Base-by-base conservation (phyloP, 2,329 filamentous ascomycete genomes). In the Monilinia aucupariae region DNA sequence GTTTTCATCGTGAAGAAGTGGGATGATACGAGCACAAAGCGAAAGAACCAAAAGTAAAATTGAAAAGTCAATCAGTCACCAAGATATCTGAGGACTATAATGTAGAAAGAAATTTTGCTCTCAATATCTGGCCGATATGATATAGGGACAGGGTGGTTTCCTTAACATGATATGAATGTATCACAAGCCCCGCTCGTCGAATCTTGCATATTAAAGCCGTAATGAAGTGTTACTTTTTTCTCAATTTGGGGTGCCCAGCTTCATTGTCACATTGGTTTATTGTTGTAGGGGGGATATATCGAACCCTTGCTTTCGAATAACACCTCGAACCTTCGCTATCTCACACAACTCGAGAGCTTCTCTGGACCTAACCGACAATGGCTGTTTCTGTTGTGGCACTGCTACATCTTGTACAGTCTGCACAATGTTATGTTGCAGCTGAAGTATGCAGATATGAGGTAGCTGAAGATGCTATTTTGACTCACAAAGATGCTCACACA, bases 191-290 rank as follows among this genome's bases (percentile, higher is more conserved):
- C 41, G 3, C 30, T 47, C 13, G 47, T n/a, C n/a, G 30, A n/a
- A 13, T 20, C 13, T 34, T 37, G 54, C 41, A 58, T 45, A 58
- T 13, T 7, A 37, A 45, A 12, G 30, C 41, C 30, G 54, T 58
- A 47, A 58, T 58, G 41, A 47, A 48, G 20, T 58, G 54, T 25
- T n/a, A 58, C 30, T 22, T 4, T 8, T 27, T 58, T 30, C 54
- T 56, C 41, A 34, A 43, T 37, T 25, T 3, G 4, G 7, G 12
- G 30, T 41, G 15, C 27, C 1, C n/a, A 20, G n/a, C 15, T 32
- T 39, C 10, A 22, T 30, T 30, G 27, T 30, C 12, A 22, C 10
- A 22, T 32, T 25, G 30, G 30, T 4, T n/a, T 47, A 13, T 53
- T 41, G 51, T 37, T 34, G 30, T 34, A 27, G 22, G 22, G 17